phyloP scores from a whole-genome alignment of 192 early-diverging fungal genomes.

The Pecoramyces ruminantium region DNA sequence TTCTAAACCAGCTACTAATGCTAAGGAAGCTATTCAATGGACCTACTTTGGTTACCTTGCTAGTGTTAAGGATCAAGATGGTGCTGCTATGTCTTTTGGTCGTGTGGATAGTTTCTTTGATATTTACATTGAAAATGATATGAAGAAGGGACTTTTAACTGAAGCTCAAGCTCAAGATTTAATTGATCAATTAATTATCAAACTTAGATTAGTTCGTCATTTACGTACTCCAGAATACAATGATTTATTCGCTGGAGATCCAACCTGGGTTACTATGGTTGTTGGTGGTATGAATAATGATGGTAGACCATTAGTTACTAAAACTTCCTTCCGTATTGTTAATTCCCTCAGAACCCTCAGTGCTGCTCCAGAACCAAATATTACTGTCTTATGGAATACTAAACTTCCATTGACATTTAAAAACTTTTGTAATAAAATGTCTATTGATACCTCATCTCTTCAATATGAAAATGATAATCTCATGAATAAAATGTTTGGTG shows the following conservation, averaged over 20 bases:
- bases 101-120: constrained; percentile 8
- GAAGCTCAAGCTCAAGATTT: constrained; percentile 7
- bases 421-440: neutral
- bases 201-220: constrained; percentile 8
- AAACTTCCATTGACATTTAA: constrained; percentile 4
- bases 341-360: constrained; percentile 6
- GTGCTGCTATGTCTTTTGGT: constrained; percentile 7
- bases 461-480: constrained; percentile 8
- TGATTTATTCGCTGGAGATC: constrained; percentile 6
- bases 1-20: constrained; percentile 3
- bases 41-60: constrained; percentile 9
- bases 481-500: constrained; percentile 4
- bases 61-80: constrained; percentile 9
- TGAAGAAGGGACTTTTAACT: constrained; percentile 2
- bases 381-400: constrained; percentile 6
- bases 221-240: constrained; percentile 7
- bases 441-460: constrained; percentile 7
- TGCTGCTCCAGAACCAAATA: constrained; percentile 6
- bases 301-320: constrained; percentile 5
- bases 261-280: constrained; percentile 8
- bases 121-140: constrained; percentile 8
- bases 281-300: constrained; percentile 4
- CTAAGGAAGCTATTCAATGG: constrained; percentile 6
- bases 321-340: constrained; percentile 3
- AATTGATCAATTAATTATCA: constrained; percentile 7